Percentiles rank a stretch among this genome's conserved stretches.
Evolutionary conservation across 2,329 filamentous ascomycete species (phyloP).

Genomic region (Davidsoniella virescens): DNA sequence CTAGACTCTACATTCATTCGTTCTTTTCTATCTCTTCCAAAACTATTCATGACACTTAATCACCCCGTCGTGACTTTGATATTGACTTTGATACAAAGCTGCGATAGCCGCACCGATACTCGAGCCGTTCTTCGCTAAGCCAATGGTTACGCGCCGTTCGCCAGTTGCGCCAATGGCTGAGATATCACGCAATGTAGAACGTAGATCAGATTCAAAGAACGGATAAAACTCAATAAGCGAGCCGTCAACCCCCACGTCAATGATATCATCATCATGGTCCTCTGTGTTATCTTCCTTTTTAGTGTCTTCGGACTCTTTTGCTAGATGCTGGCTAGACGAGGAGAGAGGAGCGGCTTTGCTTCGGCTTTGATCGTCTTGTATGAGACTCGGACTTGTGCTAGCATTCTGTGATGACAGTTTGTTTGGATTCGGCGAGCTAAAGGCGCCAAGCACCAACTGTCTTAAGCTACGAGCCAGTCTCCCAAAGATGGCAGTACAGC

Average conservation of each 20-base stretch:
- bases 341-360: neutral
- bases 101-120: constrained; percentile 58
- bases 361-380: neutral
- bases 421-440: no score
- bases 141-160: constrained; percentile 51
- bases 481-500: no score
- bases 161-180: constrained; percentile 41
- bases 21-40: neutral
- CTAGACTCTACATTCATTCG: no score
- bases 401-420: no score
- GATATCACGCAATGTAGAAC: constrained; percentile 47
- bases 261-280: constrained; percentile 26
- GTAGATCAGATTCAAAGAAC: constrained; percentile 47
- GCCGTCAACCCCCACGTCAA: constrained; percentile 56
- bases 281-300: no score
- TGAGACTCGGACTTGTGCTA: no score
- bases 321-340: neutral
- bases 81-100: constrained; percentile 23
- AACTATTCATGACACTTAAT: neutral
- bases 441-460: no score
- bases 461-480: no score
- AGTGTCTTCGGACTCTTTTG: neutral
- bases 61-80: neutral
- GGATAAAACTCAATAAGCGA: constrained; percentile 59
- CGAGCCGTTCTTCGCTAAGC: constrained; percentile 57